Conservation (phyloP, 1,284 basidiomycete species). For the Ganoderma leucocontextum region DNA sequence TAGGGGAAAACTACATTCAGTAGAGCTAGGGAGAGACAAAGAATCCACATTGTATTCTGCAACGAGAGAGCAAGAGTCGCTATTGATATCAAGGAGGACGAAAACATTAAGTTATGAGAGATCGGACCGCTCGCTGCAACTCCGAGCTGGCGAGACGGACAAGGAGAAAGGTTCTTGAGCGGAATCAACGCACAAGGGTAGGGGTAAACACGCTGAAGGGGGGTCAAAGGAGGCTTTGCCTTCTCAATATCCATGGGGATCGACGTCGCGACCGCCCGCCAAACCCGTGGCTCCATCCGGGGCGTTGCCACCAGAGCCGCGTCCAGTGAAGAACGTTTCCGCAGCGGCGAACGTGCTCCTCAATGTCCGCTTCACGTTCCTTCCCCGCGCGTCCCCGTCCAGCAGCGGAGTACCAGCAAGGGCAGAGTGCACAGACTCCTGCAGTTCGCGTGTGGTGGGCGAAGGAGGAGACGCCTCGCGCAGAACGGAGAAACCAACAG, state of each 20-base stretch:
- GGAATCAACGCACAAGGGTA: not conserved
- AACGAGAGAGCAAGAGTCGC: not conserved
- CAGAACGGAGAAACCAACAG: conserved; percentile 31
- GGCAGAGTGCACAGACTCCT: conserved; percentile 52
- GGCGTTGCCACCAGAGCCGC: conserved; percentile 34
- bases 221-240: conserved; percentile 4
- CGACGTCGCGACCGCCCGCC: conserved; percentile 35
- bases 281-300: conserved; percentile 37
- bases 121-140: conserved; percentile 1
- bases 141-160: conserved; percentile 8
- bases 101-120: conserved; percentile 20
- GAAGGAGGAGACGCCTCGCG: conserved; percentile 39
- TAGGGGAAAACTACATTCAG: not conserved
- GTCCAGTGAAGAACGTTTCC: conserved; percentile 67
- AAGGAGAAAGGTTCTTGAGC: not conserved
- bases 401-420: conserved; percentile 43
- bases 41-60: conserved; percentile 4
- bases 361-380: conserved; percentile 69
- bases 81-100: not conserved
- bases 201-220: too few relatives aligned
- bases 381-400: conserved; percentile 53
- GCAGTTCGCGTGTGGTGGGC: conserved; percentile 47
- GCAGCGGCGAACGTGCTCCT: conserved; percentile 72
- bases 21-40: not conserved
- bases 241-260: conserved; percentile 39